Percentiles rank a stretch among this genome's conserved stretches.
Conservation (phyloP, 805 yeast genomes). For the Wickerhamiella sorbophila region DNA sequence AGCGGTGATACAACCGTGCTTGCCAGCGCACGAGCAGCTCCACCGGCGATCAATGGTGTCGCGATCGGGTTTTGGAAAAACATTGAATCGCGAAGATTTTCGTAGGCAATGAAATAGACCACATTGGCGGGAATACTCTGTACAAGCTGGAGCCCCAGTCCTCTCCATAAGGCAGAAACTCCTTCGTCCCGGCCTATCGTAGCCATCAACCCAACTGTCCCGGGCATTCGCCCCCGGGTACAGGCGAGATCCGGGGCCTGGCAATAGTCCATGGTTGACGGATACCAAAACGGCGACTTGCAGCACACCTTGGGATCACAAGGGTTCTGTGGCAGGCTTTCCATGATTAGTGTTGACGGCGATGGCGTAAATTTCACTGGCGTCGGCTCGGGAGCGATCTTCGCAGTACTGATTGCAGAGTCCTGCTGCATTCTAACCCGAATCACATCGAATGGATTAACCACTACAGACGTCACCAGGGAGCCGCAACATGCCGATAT, state of each 20-base stretch:
- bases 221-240: constrained; percentile 1
- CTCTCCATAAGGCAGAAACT: constrained; percentile 67
- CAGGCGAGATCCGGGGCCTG: constrained; percentile 24
- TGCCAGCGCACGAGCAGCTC: constrained; percentile 65
- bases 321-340: neutral
- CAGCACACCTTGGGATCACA: constrained; percentile 24
- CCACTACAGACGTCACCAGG: constrained; percentile 27
- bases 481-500: constrained; percentile 32
- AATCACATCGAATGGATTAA: constrained; percentile 32
- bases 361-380: neutral
- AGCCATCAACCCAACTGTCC: constrained; percentile 55
- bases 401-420: constrained; percentile 12
- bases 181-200: constrained; percentile 67
- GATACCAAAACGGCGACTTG: constrained; percentile 28
- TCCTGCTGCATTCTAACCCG: constrained; percentile 32
- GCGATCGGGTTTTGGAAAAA: constrained; percentile 33
- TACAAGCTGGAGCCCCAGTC: constrained; percentile 57
- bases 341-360: neutral
- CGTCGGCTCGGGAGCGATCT: neutral
- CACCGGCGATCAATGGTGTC: constrained; percentile 77
- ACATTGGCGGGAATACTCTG: constrained; percentile 92
- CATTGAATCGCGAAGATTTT: constrained; percentile 63
- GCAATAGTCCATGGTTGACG: constrained; percentile 26
- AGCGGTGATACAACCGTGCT: constrained; percentile 79
- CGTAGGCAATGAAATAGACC: constrained; percentile 90